Base-by-base conservation (phyloP, 306 rosid species). In the Citrullus amarus region DNA sequence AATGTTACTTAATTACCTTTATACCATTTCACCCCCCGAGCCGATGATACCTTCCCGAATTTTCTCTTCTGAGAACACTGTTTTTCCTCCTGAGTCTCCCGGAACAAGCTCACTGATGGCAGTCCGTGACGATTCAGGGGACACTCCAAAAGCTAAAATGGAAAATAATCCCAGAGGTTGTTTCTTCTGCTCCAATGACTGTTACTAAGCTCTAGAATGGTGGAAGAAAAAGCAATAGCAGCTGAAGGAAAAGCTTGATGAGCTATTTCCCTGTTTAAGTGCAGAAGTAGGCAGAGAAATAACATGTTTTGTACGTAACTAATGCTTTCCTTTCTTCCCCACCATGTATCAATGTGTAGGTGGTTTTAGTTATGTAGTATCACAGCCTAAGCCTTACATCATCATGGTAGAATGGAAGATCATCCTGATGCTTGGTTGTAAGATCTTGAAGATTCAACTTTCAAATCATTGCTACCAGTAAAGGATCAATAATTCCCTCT, bases 91-190 rank as follows among this genome's bases (percentile, higher is more conserved):
- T 0, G 94, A 94, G 82, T 94, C 98, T 65, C 98, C 98, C 0
- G 97, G 97, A 41, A 94, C 98, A 30, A 94, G 96, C 81, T 90
- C 98, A 22, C 87, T 92, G 81, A 94, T 94, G 95, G 91, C 93
- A 20, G 82, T 86, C 69, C 80, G 85, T 6, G 92, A 85, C 77
- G 91, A 82, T 78, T 80, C 82, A 0, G 90, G 92, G 63, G 91
- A 88, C 62, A 94, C 90, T n/a, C 93, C 91, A 3, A 92, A 87
- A 87, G 82, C 81, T 56, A 82, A 81, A 46, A 90, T 80, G 70
- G 93, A 90, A 85, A 80, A 82, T 34, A 82, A 87, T 82, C 88
- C 90, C 59, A 89, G 79, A 65, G 92, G 98, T 56, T 86, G 92
- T 81, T 93, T 94, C 85, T 90, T 89, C 87, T 94, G 98, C 84